phyloP scores from a whole-genome alignment of 768 basidiomycete genomes.

The Tricholoma flavovirens region DNA sequence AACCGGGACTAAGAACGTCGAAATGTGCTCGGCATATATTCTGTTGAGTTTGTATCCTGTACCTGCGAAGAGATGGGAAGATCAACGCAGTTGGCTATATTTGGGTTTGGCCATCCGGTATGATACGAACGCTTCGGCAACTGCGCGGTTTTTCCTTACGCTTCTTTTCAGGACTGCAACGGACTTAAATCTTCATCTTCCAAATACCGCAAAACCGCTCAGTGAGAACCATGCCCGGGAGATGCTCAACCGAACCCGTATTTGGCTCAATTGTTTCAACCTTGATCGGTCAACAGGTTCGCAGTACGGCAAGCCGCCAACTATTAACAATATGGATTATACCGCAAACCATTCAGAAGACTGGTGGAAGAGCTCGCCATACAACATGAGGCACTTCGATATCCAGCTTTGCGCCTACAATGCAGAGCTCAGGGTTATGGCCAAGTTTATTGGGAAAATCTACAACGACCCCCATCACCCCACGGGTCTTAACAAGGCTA shows the following conservation, averaged over 20 bases:
- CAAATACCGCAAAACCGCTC: constrained; percentile 62
- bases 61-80: constrained; percentile 77
- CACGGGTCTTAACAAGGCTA: constrained; percentile 70
- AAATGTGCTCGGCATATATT: constrained; percentile 81
- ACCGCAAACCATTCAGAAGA: constrained; percentile 62
- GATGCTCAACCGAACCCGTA: constrained; percentile 82
- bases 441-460: constrained; percentile 54
- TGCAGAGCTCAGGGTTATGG: constrained; percentile 61
- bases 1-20: constrained; percentile 73
- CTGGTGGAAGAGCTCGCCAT: constrained; percentile 66
- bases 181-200: constrained; percentile 84
- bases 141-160: constrained; percentile 6
- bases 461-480: constrained; percentile 72
- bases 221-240: constrained; percentile 82
- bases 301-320: constrained; percentile 84
- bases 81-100: constrained; percentile 86
- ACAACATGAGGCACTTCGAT: constrained; percentile 70
- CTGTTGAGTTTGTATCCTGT: constrained; percentile 72
- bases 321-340: constrained; percentile 73
- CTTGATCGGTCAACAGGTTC: constrained; percentile 84
- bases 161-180: constrained; percentile 63
- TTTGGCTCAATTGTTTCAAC: constrained; percentile 90
- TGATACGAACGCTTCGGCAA: constrained; percentile 5
- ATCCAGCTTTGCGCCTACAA: constrained; percentile 79
- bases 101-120: constrained; percentile 86